Conservation (phyloP, 2,329 filamentous ascomycete species). For the Pseudonectria foliicola region DNA sequence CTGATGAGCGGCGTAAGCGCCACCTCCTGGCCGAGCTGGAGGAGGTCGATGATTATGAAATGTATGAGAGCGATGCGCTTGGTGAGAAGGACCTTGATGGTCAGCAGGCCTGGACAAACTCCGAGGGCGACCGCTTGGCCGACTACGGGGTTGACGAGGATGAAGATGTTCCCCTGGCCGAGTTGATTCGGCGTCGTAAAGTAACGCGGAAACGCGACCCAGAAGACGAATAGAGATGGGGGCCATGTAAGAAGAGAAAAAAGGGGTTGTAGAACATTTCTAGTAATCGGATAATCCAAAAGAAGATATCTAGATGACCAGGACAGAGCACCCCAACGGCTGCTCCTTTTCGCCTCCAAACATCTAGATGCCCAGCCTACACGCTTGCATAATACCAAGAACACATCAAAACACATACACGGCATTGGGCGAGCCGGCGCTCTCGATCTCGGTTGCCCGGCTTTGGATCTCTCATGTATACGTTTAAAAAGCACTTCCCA, state of each 20-base stretch:
- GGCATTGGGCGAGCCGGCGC: conserved; percentile 11
- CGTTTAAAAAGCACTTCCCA: conserved; percentile 12
- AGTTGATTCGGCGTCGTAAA: conserved; percentile 54
- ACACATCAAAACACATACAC: conserved; percentile 19
- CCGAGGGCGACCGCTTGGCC: conserved; percentile 64
- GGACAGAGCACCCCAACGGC: conserved; percentile 2
- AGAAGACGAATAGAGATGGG: conserved; percentile 21
- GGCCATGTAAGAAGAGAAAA: conserved; percentile 9
- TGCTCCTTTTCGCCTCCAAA: conserved; percentile 9
- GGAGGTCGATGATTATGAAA: conserved; percentile 50
- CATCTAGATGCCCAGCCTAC: conserved; percentile 14
- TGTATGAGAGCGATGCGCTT: conserved; percentile 50
- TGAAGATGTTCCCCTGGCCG: conserved; percentile 61
- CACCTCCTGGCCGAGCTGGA: conserved; percentile 43
- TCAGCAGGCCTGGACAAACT: conserved; percentile 59
- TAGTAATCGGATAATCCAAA: conserved; percentile 9
- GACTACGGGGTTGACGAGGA: conserved; percentile 78
- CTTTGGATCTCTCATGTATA: conserved; percentile 20
- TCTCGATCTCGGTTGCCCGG: conserved; percentile 20
- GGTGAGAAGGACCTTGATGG: conserved; percentile 28
- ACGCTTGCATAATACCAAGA: conserved; percentile 10
- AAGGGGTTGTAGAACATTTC: conserved; percentile 9
- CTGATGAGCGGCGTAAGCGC: conserved; percentile 35
- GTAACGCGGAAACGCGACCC: conserved; percentile 23
- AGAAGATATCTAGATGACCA: conserved; percentile 5